Base-by-base conservation (phyloP, 371 early-diverging fungal genomes). In the Rhizopus arrhizus region DNA sequence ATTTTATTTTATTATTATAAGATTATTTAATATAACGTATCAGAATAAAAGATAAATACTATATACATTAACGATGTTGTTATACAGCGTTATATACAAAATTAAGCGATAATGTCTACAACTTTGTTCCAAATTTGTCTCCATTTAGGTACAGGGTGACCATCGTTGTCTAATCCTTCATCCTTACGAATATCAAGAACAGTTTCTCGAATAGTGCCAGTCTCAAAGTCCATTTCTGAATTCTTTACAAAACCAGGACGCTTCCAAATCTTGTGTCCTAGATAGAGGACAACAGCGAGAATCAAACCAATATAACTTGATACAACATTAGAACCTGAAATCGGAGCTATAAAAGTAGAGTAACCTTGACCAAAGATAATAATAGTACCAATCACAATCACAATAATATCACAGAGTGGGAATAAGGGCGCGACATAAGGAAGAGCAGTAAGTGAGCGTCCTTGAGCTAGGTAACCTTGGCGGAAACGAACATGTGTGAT, bases 401-500 rank as follows among this genome's bases (percentile, higher is more conserved):
- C 83, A 52, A 88, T 79, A 36, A 89, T 75, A 33, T 90, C 90
- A 5, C 88, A 83, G 56, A 80, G 82, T 0, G 94, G 94, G 72
- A 83, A 91, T 33, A 88, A 69, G 0, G 87, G 83, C 2, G 95
- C 85, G 11, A 65, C 68, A 64, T 92, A 95, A 1, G 93, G 93
- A 32, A 95, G 76, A 16, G 82, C 82, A 13, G 66, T 60, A 32
- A 91, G 58, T 4, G 76, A 65, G 29, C 83, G 83, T 7, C 90
- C 89, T 58, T 95, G 95, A 9, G 83, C 78, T 12, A 78, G 53
- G 52, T 79, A 88, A 7, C 95, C 95, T n/a, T 81, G 81, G 32
- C 95, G 89, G 87, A 95, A 94, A 12, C 94, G 90, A 58, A 87
- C 72, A 64, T 95, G 94, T 8, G 88, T 89, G 42, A 89, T 65